These are phyloP conservation scores for Rhodotorula sp. DNA, from an alignment of 1,284 basidiomycete species.

Conservation along the genomic window DNA sequence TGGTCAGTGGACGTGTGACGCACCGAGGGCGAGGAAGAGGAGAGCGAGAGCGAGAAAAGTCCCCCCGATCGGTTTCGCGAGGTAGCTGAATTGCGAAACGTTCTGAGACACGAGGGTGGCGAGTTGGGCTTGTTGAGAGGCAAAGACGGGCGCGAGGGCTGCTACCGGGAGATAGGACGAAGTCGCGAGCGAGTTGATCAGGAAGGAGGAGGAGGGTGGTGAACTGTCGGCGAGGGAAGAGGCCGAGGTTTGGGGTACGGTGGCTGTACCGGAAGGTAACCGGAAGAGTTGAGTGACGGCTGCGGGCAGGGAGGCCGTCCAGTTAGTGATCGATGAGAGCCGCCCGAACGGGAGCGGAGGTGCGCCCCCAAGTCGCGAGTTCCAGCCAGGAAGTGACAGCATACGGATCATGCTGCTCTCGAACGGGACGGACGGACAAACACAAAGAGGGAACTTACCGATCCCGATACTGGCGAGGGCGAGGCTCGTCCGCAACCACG, in stretches of 20 bases:
- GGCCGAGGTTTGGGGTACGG: neutral
- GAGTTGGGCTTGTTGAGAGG: slow-evolving; percentile 16
- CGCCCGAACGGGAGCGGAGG: neutral
- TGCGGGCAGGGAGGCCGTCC: too few relatives aligned
- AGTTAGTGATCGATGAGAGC: too few relatives aligned
- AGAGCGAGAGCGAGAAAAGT: slow-evolving; percentile 32
- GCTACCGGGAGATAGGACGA: slow-evolving; percentile 6
- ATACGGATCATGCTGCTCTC: too few relatives aligned
- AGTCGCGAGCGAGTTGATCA: slow-evolving; percentile 3
- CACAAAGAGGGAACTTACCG: slow-evolving; percentile 30
- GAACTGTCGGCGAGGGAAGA: neutral
- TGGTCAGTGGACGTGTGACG: neutral
- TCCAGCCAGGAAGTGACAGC: too few relatives aligned
- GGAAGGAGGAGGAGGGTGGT: neutral
- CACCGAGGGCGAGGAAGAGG: slow-evolving; percentile 32
- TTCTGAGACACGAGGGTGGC: neutral
- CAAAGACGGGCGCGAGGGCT: slow-evolving; percentile 9
- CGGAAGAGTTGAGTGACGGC: slow-evolving; percentile 39
- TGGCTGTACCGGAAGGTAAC: slow-evolving; percentile 20
- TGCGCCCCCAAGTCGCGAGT: too few relatives aligned
- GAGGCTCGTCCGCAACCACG: slow-evolving; percentile 49
- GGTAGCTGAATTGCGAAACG: slow-evolving; percentile 25
- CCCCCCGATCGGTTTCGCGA: slow-evolving; percentile 37
- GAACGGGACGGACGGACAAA: too few relatives aligned
- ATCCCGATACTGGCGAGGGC: slow-evolving; percentile 40